Conservation (phyloP, 306 rosid genomes). For the Inga oerstediana region DNA sequence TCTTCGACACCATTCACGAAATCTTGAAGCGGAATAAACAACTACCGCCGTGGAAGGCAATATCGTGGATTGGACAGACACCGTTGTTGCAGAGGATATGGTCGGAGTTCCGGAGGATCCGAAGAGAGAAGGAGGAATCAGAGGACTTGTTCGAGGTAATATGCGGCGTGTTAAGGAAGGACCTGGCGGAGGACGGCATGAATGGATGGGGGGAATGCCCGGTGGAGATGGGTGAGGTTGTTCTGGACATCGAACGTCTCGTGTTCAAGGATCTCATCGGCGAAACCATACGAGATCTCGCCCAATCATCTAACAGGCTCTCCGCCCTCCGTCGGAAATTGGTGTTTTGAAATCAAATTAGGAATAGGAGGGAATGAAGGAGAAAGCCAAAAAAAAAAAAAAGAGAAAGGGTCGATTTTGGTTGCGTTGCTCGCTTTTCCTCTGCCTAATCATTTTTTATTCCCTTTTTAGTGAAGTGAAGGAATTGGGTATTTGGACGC, state of each 20-base stretch:
- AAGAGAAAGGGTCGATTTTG: slow-evolving; percentile 21
- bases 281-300: slow-evolving; percentile 75
- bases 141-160: slow-evolving; percentile 73
- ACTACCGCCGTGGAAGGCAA: slow-evolving; percentile 80
- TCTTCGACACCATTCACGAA: slow-evolving; percentile 75
- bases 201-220: slow-evolving; percentile 71
- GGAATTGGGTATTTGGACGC: slow-evolving; percentile 31
- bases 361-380: slow-evolving; percentile 25
- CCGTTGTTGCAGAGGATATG: slow-evolving; percentile 51
- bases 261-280: slow-evolving; percentile 84
- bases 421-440: slow-evolving; percentile 4
- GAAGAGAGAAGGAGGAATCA: slow-evolving; percentile 60
- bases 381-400: neutral
- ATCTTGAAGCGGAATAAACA: slow-evolving; percentile 55
- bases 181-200: slow-evolving; percentile 61
- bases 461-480: slow-evolving; percentile 24
- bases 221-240: slow-evolving; percentile 64
- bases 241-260: slow-evolving; percentile 80
- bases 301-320: slow-evolving; percentile 30
- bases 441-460: neutral
- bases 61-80: slow-evolving; percentile 22
- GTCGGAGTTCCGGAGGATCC: slow-evolving; percentile 63
- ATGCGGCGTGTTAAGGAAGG: slow-evolving; percentile 70
- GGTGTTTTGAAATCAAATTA: slow-evolving; percentile 57
- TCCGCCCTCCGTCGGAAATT: slow-evolving; percentile 65